Evolutionary conservation across 305 asterid species (phyloP).

Genomic region (Salvia sclarea): DNA sequence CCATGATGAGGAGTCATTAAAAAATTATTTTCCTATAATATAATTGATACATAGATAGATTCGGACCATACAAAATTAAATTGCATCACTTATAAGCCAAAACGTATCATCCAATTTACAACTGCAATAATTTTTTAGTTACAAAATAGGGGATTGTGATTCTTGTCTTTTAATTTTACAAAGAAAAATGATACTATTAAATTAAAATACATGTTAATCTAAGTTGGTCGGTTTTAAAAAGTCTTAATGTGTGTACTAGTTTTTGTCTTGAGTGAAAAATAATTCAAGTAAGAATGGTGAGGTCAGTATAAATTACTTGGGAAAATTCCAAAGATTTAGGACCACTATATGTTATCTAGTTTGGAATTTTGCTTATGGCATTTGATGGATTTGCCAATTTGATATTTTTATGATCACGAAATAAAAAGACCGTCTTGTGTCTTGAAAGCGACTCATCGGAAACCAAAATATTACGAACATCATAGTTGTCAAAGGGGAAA

Average conservation of each 20-base stretch:
- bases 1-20: too few species aligned
- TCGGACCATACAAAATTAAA: too few species aligned
- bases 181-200: too few species aligned
- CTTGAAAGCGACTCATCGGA: constrained; percentile 29
- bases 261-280: background rate
- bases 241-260: background rate
- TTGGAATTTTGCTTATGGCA: constrained; percentile 26
- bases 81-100: background rate
- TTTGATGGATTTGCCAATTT: constrained; percentile 15
- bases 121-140: background rate
- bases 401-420: constrained; percentile 34
- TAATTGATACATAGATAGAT: too few species aligned
- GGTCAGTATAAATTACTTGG: background rate
- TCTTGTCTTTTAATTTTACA: too few species aligned
- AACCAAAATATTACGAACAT: constrained; percentile 14
- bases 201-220: too few species aligned
- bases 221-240: background rate
- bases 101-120: background rate
- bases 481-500: constrained; percentile 28
- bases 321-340: background rate
- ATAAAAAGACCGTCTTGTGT: background rate
- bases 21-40: too few species aligned
- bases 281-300: constrained; percentile 1
- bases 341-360: constrained; percentile 17
- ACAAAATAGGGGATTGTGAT: too few species aligned